phyloP scores from a whole-genome alignment of 1,284 basidiomycete species.

The Puccinia polysora region DNA sequence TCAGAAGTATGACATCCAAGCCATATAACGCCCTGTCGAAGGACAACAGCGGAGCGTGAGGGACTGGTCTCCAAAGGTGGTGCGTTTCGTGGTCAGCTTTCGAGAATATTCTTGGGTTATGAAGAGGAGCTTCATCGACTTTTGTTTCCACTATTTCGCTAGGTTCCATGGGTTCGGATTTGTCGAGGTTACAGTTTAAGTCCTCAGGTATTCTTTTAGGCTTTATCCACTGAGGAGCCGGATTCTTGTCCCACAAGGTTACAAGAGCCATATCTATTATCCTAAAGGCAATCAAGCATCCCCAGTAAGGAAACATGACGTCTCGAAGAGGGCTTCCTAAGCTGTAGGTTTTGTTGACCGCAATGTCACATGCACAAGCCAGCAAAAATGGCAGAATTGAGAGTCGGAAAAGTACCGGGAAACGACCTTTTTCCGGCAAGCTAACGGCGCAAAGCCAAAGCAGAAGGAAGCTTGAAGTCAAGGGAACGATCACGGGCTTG shows the following conservation, averaged over 20 bases:
- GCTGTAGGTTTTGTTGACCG: constrained; percentile 25
- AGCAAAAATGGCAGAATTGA: constrained; percentile 21
- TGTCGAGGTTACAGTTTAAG: neutral
- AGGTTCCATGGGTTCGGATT: neutral
- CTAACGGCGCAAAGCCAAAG: constrained; percentile 21
- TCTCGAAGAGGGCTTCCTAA: constrained; percentile 36
- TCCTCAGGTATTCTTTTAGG: neutral
- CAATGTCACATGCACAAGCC: constrained; percentile 18
- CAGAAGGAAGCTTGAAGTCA: constrained; percentile 22
- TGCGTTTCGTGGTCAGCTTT: neutral
- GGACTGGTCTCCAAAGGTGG: constrained; percentile 12
- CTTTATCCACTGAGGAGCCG: constrained; percentile 29
- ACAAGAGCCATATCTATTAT: constrained; percentile 33
- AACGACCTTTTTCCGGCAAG: constrained; percentile 17
- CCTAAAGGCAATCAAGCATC: constrained; percentile 22
- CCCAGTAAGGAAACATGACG: constrained; percentile 27
- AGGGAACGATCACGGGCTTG: constrained; percentile 28
- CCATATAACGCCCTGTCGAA: constrained; percentile 25
- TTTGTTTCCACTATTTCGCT: neutral
- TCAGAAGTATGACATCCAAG: constrained; percentile 27
- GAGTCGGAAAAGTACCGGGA: constrained; percentile 13
- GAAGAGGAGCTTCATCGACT: neutral
- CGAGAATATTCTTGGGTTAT: neutral
- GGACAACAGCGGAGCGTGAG: constrained; percentile 25
- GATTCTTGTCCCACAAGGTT: constrained; percentile 30